Conservation (phyloP, 148 eudicot genomes). For the Silene uniflora region DNA sequence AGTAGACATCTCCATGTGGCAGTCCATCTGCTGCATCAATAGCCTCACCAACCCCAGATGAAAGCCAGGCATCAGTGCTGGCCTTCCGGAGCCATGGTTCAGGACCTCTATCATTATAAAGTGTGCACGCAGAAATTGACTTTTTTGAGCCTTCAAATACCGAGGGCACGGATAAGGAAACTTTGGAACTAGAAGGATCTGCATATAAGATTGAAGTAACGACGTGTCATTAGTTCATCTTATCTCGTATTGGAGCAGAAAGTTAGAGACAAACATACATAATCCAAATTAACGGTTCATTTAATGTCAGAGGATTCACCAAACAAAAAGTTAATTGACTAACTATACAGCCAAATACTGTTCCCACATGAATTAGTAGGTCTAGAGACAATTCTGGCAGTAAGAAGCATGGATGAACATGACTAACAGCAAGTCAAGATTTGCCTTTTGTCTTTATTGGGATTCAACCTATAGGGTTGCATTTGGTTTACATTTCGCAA, state of each 20-base stretch:
- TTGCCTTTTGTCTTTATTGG: not conserved
- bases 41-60: slow-evolving; percentile 78
- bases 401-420: not conserved
- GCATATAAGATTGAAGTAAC: slow-evolving; percentile 22
- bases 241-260: not conserved
- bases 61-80: slow-evolving; percentile 98
- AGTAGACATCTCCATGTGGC: slow-evolving; percentile 76
- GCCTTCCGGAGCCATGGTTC: slow-evolving; percentile 95
- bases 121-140: slow-evolving; percentile 71
- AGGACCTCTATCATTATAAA: slow-evolving; percentile 87
- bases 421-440: not conserved
- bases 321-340: not conserved
- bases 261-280: not conserved
- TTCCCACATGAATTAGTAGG: not conserved
- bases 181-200: slow-evolving; percentile 83
- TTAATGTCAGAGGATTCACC: not conserved
- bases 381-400: not conserved
- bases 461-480: not conserved
- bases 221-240: slow-evolving; percentile 2
- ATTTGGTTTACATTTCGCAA: not conserved
- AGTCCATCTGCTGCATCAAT: slow-evolving; percentile 87
- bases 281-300: not conserved
- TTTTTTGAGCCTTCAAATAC: slow-evolving; percentile 64
- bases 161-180: slow-evolving; percentile 58
- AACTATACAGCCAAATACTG: not conserved